phyloP scores from a whole-genome alignment of 345 rosid genomes.

The Aquilaria sinensis region DNA sequence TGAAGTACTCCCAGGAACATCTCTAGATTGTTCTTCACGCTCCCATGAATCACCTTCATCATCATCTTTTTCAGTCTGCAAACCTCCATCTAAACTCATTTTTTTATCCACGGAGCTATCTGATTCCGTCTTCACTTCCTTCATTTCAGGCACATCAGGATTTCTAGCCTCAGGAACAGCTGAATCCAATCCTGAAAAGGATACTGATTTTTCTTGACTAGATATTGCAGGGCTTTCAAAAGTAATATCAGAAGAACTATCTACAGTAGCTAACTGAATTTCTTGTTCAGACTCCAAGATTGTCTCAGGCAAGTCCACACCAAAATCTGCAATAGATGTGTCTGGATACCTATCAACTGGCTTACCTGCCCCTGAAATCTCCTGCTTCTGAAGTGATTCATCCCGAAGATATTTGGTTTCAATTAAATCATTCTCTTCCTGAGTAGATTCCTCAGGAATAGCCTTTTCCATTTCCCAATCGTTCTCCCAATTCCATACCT shows the following conservation, averaged over 20 bases:
- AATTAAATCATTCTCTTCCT: slow-evolving; percentile 32
- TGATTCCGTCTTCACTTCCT: slow-evolving; percentile 29
- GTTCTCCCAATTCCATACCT: slow-evolving; percentile 55
- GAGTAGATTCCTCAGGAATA: slow-evolving; percentile 26
- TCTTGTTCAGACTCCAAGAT: slow-evolving; percentile 53
- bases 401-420: slow-evolving; percentile 24
- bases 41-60: slow-evolving; percentile 62
- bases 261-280: slow-evolving; percentile 28
- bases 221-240: slow-evolving; percentile 18
- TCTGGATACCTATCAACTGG: slow-evolving; percentile 34
- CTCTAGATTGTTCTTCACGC: slow-evolving; percentile 54
- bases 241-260: slow-evolving; percentile 24
- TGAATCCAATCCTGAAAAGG: slow-evolving; percentile 2
- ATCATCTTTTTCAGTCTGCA: slow-evolving; percentile 46
- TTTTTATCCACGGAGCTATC: slow-evolving; percentile 46
- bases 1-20: slow-evolving; percentile 39
- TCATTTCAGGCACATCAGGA: slow-evolving; percentile 30
- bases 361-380: slow-evolving; percentile 26
- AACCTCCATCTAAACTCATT: slow-evolving; percentile 37
- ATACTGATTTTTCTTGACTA: background rate
- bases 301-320: slow-evolving; percentile 43
- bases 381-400: slow-evolving; percentile 27
- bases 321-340: slow-evolving; percentile 30
- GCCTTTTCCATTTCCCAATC: slow-evolving; percentile 42
- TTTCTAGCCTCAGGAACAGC: slow-evolving; percentile 29